Evolutionary conservation across 805 yeast species (phyloP), one percentile per base, ranked within the genome.

Genomic region (Cyberlindnera maritima): DNA sequence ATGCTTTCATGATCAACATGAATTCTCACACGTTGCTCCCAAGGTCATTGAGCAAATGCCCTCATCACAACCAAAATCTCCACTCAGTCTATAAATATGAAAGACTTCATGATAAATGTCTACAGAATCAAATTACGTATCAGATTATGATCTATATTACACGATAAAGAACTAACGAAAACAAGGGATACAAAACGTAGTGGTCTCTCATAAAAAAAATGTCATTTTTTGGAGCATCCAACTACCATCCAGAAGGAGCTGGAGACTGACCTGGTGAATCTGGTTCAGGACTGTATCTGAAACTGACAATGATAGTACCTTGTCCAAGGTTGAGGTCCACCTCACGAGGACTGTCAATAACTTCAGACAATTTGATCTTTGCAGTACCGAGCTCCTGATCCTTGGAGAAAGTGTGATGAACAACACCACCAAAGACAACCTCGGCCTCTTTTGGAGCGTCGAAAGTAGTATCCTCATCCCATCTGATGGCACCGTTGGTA

Each of bases 331-430:
- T 60, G 47, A 75, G 53, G 0, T 61, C 55, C 21, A 79, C 47
- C 37, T 75, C 74, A 18, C 75, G 76, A 18, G 66, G 63, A 28
- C 65, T 69, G 52, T 78, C 79, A 38, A 70, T 55, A n/a, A 68
- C 74, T 15, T 83, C 83, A 35, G 67, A 59, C 52, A 87, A 67
- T 12, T 68, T 65, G 26, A 88, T 57, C 33, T 77, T 70, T 9
- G 80, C 81, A 39, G 72, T 72, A 12, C 85, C 96, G 35, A 89
- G 46, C 47, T 79, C 86, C 23, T 71, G 69, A 55, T 79, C 83
- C 59, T 84, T 82, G 33, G 96, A 90, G 56, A 91, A 75, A 2
- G 80, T 76, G 62, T 87, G 94, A 59, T 79, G 85, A 29, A 82
- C 80, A 36, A 79, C 71, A 23, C 88, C 78, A 35, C 74, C 72